Conservation (phyloP, 345 rosid species). For the Erysimum cheiranthoides region DNA sequence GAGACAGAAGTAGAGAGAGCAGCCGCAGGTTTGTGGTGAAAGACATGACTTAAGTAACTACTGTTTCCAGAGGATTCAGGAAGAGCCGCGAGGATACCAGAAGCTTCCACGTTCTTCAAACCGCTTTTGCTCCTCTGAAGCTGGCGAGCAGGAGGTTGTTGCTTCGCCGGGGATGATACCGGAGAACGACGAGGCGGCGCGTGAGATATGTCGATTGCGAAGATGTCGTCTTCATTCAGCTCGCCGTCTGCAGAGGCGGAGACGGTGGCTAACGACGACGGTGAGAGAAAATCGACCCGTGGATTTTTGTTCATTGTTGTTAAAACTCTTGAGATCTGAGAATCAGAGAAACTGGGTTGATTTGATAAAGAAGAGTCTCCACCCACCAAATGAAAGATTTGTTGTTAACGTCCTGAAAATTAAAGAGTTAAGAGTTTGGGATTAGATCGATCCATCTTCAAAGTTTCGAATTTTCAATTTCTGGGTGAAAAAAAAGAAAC, state of each 20-base stretch:
- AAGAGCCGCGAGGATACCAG: slow-evolving; percentile 83
- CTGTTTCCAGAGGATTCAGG: slow-evolving; percentile 53
- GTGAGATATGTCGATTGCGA: slow-evolving; percentile 58
- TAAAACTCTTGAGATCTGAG: slow-evolving; percentile 33
- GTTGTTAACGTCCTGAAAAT: background rate
- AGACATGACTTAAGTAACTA: slow-evolving; percentile 48
- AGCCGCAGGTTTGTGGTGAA: slow-evolving; percentile 65
- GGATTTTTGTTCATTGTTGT: slow-evolving; percentile 33
- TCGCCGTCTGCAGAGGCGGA: slow-evolving; percentile 53
- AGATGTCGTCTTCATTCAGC: slow-evolving; percentile 75
- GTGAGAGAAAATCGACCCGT: slow-evolving; percentile 36
- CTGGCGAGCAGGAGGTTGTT: slow-evolving; percentile 39
- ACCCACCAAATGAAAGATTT: background rate
- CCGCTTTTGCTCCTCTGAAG: slow-evolving; percentile 44
- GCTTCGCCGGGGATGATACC: slow-evolving; percentile 27
- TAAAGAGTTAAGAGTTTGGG: slow-evolving; percentile 12
- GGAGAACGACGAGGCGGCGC: slow-evolving; percentile 34
- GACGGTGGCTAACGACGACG: slow-evolving; percentile 39
- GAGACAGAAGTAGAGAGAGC: slow-evolving; percentile 50
- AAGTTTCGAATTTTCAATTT: slow-evolving; percentile 12
- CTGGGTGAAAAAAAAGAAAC: background rate
- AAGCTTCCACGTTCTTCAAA: slow-evolving; percentile 55
- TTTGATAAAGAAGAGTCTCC: background rate
- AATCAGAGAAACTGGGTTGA: slow-evolving; percentile 9
- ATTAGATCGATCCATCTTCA: background rate